Evolutionary conservation across 2,329 filamentous ascomycete genomes (phyloP), one percentile per base, ranked within the genome.

Genomic region (Neofusicoccum umdonicola): DNA sequence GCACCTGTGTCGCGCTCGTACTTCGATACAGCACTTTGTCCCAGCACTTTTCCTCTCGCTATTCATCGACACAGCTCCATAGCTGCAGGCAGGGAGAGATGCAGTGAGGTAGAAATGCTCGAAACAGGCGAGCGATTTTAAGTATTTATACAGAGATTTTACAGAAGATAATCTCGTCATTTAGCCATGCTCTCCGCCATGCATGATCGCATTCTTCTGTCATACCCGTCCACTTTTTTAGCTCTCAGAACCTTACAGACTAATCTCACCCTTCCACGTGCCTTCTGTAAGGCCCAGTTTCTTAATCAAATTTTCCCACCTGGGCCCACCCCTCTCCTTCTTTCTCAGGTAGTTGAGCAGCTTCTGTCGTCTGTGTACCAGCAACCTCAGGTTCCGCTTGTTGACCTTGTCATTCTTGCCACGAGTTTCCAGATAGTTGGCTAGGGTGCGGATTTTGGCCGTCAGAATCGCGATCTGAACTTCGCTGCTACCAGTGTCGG

Each of bases 391-490:
- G 78, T 96, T 96, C 66, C 93, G 85, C 86, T 96, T 97, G 81
- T 97, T 97, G 76, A 92, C 87, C 82, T 96, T 97, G 76, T 99
- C 95, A 76, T 90, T 92, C 77, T 90, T 87, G 4, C 90, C 91
- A 70, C 87, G 85, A 47, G 81, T 83, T 72, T 90, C 84, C 60
- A 97, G 79, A 69, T 89, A 88, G 69, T 90, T 84, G 15, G 90
- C 89, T 57, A 99, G 77, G 27, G 90, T 88, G 68, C 92, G 85
- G 75, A 99, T 99, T 84, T 97, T 98, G 65, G 92, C 87, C 3
- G 95, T 99, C 76, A 99, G 79, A 71, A 99, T 96, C 51, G 93
- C 93, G 69, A 96, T 92, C 82, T 99, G 95, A n/a, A 99, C 96
- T 80, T 99, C 95, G 6, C 92, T 92, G 71, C 92, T 96, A 41